Evolutionary conservation across 768 basidiomycete genomes (phyloP).

Genomic region (Thelephora aurantiotincta): DNA sequence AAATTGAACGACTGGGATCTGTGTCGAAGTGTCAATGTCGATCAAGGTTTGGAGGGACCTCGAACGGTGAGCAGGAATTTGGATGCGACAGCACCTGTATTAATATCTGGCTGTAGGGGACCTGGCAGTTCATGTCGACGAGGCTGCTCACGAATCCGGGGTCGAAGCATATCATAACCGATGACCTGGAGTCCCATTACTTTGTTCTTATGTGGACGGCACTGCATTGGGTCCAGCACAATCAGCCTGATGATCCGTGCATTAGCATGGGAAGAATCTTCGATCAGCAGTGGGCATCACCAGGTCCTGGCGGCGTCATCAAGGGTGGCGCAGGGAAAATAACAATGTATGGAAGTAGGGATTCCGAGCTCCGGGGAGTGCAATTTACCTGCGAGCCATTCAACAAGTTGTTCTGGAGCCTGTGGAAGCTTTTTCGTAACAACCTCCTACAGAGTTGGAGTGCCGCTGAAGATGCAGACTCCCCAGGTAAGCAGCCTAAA

Average conservation of each 20-base stretch:
- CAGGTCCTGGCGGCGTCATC: not conserved
- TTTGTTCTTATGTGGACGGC: constrained; percentile 5
- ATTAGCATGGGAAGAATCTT: not conserved
- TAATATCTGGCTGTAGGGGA: constrained; percentile 2
- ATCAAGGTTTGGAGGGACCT: not conserved
- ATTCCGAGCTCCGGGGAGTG: not conserved
- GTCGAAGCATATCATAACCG: constrained; percentile 2
- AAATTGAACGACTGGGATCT: constrained; percentile 6
- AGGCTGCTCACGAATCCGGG: constrained; percentile 1
- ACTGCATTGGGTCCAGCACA: not conserved
- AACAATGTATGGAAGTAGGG: not conserved
- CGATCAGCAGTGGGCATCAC: not conserved
- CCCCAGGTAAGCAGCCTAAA: not conserved
- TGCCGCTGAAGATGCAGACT: not conserved
- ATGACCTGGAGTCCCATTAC: constrained; percentile 8
- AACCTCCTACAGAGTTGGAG: not conserved
- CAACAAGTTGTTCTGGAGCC: not conserved
- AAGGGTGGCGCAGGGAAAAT: not conserved
- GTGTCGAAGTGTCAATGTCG: not conserved
- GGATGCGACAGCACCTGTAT: not conserved
- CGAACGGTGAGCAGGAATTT: not conserved
- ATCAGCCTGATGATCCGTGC: not conserved
- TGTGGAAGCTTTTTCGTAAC: not conserved
- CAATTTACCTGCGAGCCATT: not conserved
- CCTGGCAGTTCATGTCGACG: constrained; percentile 7